Evolutionary conservation across 768 basidiomycete genomes (phyloP).

Genomic region (Tylopilus cervinicoccineus): DNA sequence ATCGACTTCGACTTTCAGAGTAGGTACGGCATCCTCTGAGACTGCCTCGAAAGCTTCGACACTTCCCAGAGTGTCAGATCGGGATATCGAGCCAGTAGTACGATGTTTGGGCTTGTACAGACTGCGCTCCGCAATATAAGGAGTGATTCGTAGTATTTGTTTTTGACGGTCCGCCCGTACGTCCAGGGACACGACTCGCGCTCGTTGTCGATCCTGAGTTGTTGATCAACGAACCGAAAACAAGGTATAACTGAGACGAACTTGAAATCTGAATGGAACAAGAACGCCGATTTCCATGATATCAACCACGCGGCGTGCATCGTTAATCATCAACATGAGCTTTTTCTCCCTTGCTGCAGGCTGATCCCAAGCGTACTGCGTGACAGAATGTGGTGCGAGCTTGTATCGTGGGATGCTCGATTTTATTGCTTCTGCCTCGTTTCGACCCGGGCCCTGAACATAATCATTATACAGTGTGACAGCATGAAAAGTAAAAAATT

Average conservation of each 20-base stretch:
- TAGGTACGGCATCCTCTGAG: constrained; percentile 65
- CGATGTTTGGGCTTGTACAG: constrained; percentile 78
- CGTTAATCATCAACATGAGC: constrained; percentile 60
- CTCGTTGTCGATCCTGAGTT: constrained; percentile 48
- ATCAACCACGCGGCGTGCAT: constrained; percentile 66
- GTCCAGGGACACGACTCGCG: constrained; percentile 79
- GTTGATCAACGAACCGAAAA: constrained; percentile 1
- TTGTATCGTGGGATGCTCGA: constrained; percentile 44
- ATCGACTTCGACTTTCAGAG: constrained; percentile 65
- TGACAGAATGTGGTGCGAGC: constrained; percentile 49
- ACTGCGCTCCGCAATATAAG: constrained; percentile 81
- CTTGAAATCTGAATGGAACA: constrained; percentile 82
- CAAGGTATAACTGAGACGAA: constrained; percentile 31
- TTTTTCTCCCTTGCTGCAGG: constrained; percentile 83
- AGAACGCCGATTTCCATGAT: constrained; percentile 95
- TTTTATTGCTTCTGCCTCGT: constrained; percentile 37
- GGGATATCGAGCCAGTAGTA: constrained; percentile 39
- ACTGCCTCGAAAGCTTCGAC: constrained; percentile 83
- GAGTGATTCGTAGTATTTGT: constrained; percentile 83
- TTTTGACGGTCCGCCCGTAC: constrained; percentile 85
- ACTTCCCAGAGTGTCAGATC: constrained; percentile 67
- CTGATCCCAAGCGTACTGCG: constrained; percentile 89
- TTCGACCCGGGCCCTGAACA: constrained; percentile 43
- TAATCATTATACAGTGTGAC: constrained; percentile 16
- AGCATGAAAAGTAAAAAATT: constrained; percentile 14